Evolutionary conservation across 805 yeast genomes (phyloP), one percentile per base, ranked within the genome.

Genomic region (Kluyveromyces siamensis): DNA sequence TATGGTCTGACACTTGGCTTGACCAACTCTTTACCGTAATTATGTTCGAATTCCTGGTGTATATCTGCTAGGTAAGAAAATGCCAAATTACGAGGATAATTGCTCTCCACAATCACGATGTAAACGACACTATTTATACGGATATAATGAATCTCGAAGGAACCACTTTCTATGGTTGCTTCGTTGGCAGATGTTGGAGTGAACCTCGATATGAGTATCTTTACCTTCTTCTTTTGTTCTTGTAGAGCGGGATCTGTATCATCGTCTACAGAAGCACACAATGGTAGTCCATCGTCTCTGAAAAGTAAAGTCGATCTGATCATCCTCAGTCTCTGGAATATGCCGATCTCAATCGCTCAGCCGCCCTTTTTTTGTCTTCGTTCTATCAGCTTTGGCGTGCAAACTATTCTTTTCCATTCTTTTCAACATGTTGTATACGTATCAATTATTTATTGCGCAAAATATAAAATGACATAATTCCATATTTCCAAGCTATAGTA

Each of bases 181-280:
- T 87, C 81, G 1, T 85, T 80, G 56, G 86, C 96, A 6, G 95
- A 82, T 53, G 81, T 77, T 44, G 90, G 84, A 33, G 83, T 83
- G 62, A 90, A 77, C 60, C 91, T 77, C 35, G 83, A 72, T 27
- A 89, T 76, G 48, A 93, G 73, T 47, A 84, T 69, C 67, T 91
- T 90, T 55, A 87, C 80, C 66, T 88, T 88, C 64, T 84, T 80
- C 75, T 90, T 91, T 63, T 87, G 89, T 47, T 87, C 93, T 21
- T 72, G 60, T 41, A 91, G 71, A 4, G 72, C 71, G 1, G 81
- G 72, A 52, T 77, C 80, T 37, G 76, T 73, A 53, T 85, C 89
- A 54, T 83, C 87, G 62, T 91, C 98, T 11, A 87, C 90, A 1
- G 96, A 85, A 7, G 96, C 96, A 51, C 95, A 81, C 48, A 91